Conservation (phyloP, 495 filamentous ascomycete species). For the Aspergillus kassunensis region DNA sequence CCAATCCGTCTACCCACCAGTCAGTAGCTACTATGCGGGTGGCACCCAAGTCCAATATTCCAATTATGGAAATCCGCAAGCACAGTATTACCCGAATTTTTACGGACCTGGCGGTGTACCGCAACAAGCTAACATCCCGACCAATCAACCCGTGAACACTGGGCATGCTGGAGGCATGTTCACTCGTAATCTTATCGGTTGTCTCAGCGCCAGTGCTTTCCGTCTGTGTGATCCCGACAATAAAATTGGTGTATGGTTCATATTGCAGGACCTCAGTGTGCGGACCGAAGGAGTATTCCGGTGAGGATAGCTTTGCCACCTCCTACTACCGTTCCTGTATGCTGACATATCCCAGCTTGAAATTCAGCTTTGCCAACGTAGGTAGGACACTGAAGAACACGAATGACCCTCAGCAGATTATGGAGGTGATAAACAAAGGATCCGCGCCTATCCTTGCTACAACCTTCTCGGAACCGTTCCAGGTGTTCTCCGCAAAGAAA, state of each 20-base stretch:
- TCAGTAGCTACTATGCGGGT: constrained; percentile 40
- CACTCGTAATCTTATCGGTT: constrained; percentile 93
- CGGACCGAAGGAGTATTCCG: constrained; percentile 87
- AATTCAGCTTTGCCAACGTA: constrained; percentile 84
- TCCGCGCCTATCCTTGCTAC: constrained; percentile 81
- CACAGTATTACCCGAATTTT: constrained; percentile 37
- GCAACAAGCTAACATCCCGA: constrained; percentile 35
- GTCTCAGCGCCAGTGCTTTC: constrained; percentile 85
- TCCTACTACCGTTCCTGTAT: background rate
- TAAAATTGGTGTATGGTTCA: constrained; percentile 93
- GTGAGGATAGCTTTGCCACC: constrained; percentile 42
- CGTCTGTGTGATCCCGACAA: constrained; percentile 76
- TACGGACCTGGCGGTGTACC: constrained; percentile 31
- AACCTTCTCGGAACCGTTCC: constrained; percentile 85
- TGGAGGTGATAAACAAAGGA: constrained; percentile 64
- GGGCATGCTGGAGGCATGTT: constrained; percentile 85
- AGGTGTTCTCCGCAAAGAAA: constrained; percentile 94
- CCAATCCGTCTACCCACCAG: constrained; percentile 38
- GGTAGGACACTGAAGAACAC: constrained; percentile 39
- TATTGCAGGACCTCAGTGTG: constrained; percentile 92
- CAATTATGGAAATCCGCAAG: constrained; percentile 40
- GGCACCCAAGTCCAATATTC: constrained; percentile 38
- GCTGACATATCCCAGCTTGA: constrained; percentile 42
- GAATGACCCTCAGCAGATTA: constrained; percentile 28
- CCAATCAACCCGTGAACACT: constrained; percentile 40